A percentile compares a stretch with the other conserved stretches of the same genome.
phyloP scores from a whole-genome alignment of 2,329 filamentous ascomycete species.

The Apiospora sp. region DNA sequence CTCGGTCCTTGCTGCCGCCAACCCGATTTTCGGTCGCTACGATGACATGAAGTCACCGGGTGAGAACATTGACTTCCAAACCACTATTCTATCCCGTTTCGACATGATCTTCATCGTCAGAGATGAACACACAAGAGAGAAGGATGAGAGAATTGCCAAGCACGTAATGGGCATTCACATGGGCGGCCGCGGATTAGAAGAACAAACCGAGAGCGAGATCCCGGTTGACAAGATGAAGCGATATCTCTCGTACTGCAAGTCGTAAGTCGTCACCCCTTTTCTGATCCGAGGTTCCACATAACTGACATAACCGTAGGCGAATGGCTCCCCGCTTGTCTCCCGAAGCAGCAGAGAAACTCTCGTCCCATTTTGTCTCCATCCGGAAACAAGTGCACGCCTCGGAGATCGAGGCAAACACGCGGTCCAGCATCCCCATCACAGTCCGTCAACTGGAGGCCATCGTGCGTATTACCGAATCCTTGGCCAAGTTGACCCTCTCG shows the following conservation, averaged over 20 bases:
- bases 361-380: conserved; percentile 96
- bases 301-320: conserved; percentile 61
- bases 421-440: conserved; percentile 95
- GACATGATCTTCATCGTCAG: conserved; percentile 99
- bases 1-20: conserved; percentile 93
- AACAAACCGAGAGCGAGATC: conserved; percentile 86
- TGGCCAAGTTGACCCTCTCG: conserved; percentile 89
- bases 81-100: conserved; percentile 96
- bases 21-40: conserved; percentile 97
- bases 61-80: conserved; percentile 99
- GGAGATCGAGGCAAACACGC: conserved; percentile 87
- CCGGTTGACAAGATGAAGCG: conserved; percentile 96
- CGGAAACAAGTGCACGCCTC: conserved; percentile 91
- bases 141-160: conserved; percentile 92
- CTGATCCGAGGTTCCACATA: background rate
- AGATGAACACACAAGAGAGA: conserved; percentile 88
- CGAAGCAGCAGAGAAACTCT: conserved; percentile 94
- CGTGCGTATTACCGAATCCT: conserved; percentile 93
- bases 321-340: conserved; percentile 91
- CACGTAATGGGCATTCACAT: conserved; percentile 99
- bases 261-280: conserved; percentile 63
- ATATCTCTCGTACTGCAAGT: conserved; percentile 97
- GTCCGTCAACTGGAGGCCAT: conserved; percentile 97
- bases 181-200: conserved; percentile 83
- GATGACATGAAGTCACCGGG: conserved; percentile 97